phyloP scores from a whole-genome alignment of 2,329 filamentous ascomycete genomes.

The Pyrenochaeta sp. region DNA sequence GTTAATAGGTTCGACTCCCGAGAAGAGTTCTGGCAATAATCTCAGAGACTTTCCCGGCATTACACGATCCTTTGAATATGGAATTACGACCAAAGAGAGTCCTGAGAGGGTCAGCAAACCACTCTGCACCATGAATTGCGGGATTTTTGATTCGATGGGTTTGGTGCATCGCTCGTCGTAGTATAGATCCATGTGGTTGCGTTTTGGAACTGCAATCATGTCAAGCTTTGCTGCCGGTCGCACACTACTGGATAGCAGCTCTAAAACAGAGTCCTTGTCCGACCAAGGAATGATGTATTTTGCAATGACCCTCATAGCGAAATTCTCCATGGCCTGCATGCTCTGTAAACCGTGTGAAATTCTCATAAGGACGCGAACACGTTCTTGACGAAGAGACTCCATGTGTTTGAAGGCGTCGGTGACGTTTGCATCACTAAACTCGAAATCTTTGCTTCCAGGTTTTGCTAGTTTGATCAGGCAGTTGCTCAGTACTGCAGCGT shows the following conservation, averaged over 20 bases:
- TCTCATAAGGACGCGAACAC: neutral
- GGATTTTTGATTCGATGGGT: neutral
- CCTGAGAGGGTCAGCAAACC: neutral
- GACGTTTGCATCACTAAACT: neutral
- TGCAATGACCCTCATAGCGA: neutral
- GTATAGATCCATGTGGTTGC: neutral
- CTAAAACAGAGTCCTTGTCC: neutral
- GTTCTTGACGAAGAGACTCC: neutral
- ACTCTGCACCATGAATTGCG: neutral
- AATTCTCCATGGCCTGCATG: neutral
- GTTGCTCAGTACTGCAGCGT: too few relatives aligned
- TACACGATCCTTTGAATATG: too few relatives aligned
- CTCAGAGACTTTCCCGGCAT: too few relatives aligned
- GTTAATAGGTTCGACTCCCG: neutral
- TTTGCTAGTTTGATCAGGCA: too few relatives aligned
- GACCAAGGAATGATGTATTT: constrained; percentile 6
- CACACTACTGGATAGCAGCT: neutral
- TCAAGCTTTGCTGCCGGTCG: constrained; percentile 6
- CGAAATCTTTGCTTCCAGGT: neutral
- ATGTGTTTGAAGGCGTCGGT: neutral
- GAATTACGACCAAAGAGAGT: too few relatives aligned
- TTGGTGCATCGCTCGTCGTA: constrained; percentile 8
- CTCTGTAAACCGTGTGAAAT: neutral
- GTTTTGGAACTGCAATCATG: constrained; percentile 4
- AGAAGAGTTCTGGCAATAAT: neutral